Percentiles rank a stretch among this genome's conserved stretches.
These are phyloP conservation scores for Phytophthora meadii DNA, from an alignment of 352 stramenopile genomes.

Conservation along the genomic window DNA sequence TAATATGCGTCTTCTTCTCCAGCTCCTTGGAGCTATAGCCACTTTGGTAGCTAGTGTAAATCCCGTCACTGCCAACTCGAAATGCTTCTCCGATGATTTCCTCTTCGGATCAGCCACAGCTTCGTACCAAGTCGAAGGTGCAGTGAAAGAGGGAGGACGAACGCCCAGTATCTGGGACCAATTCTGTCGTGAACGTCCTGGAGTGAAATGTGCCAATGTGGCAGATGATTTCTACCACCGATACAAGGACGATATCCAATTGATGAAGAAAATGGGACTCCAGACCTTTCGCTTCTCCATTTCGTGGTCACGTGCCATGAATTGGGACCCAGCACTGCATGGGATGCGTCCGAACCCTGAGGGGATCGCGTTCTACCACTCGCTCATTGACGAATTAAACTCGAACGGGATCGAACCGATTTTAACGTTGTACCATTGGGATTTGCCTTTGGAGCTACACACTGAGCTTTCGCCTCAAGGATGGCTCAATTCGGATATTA, in stretches of 20 bases:
- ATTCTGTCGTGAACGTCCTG: constrained; percentile 66
- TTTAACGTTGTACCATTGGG: constrained; percentile 95
- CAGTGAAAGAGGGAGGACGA: constrained; percentile 66
- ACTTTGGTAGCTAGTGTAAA: constrained; percentile 30
- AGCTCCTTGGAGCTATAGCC: constrained; percentile 6
- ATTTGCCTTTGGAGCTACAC: constrained; percentile 89
- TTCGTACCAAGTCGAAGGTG: constrained; percentile 94
- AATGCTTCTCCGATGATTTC: constrained; percentile 67
- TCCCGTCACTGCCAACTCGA: constrained; percentile 9
- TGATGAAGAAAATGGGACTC: constrained; percentile 92
- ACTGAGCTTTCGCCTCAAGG: constrained; percentile 66
- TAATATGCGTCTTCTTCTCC: constrained; percentile 4
- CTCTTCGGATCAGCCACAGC: constrained; percentile 89
- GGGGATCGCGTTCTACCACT: constrained; percentile 93
- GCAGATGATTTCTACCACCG: constrained; percentile 94
- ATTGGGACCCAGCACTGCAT: constrained; percentile 56
- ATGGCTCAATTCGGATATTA: constrained; percentile 55
- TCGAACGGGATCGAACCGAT: constrained; percentile 32
- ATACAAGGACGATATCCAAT: constrained; percentile 89
- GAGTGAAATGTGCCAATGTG: constrained; percentile 86
- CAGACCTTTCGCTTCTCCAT: constrained; percentile 95
- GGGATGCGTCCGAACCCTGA: constrained; percentile 75
- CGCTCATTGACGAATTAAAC: constrained; percentile 87
- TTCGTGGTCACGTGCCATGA: constrained; percentile 92
- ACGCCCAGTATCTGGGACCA: constrained; percentile 93